Evolutionary conservation across 176 grass and related monocot genomes (phyloP).

Genomic region (Eleusine coracana): DNA sequence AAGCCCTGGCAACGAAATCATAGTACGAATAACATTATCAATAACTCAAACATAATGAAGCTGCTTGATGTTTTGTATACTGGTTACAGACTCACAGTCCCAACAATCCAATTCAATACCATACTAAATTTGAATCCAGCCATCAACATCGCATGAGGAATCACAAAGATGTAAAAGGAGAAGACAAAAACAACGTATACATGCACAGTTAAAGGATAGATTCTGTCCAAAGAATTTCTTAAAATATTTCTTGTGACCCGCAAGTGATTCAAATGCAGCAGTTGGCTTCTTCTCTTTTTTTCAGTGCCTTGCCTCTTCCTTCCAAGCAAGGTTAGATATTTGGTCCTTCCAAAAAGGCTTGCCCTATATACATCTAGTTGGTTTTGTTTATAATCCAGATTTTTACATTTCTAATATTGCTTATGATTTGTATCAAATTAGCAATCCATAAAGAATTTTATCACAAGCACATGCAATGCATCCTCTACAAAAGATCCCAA

Average conservation of each 20-base stretch:
- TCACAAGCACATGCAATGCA: not conserved
- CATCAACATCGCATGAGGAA: not conserved
- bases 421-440: not conserved
- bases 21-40: slow-evolving; percentile 7
- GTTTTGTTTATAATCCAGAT: not conserved
- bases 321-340: too few relatives aligned
- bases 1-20: slow-evolving; percentile 73
- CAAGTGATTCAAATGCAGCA: not conserved
- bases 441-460: not conserved
- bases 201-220: not conserved
- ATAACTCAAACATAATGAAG: slow-evolving; percentile 11
- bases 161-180: not conserved
- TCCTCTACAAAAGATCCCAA: not conserved
- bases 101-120: slow-evolving; percentile 3
- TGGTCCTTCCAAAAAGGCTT: not conserved
- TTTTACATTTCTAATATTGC: not conserved
- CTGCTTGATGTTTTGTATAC: not conserved
- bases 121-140: not conserved
- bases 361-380: not conserved
- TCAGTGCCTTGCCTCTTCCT: too few relatives aligned
- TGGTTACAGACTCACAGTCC: not conserved
- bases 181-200: not conserved
- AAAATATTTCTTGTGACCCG: not conserved
- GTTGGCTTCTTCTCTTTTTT: too few relatives aligned
- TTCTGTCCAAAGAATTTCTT: not conserved